Evolutionary conservation across 139 green algal genomes (phyloP).

Genomic region (Chlorella vulgaris): DNA sequence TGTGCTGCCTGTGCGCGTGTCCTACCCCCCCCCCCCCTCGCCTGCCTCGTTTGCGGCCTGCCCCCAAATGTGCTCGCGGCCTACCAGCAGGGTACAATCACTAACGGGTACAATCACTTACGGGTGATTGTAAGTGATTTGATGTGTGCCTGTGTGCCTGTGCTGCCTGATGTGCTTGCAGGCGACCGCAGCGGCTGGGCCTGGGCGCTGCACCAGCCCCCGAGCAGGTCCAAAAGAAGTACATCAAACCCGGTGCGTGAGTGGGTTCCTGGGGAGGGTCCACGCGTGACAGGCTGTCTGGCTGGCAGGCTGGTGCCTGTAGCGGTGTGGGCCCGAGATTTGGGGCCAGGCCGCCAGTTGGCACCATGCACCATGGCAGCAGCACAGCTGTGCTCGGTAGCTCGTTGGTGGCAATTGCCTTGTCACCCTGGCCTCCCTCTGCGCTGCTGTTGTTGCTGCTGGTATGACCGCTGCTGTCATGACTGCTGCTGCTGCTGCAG

Average conservation of each 20-base stretch:
- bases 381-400: too few species aligned
- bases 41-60: too few species aligned
- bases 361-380: too few species aligned
- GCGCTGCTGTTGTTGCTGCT: not conserved
- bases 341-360: too few species aligned
- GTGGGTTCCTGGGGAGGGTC: not conserved
- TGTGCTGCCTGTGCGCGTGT: too few species aligned
- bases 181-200: slow-evolving; percentile 72
- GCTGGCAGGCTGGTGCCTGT: too few species aligned
- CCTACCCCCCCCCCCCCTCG: too few species aligned
- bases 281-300: not conserved
- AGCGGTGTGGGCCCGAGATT: too few species aligned
- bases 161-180: not conserved
- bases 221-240: slow-evolving; percentile 35
- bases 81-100: too few species aligned
- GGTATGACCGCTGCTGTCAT: not conserved
- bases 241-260: slow-evolving; percentile 49
- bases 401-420: too few species aligned
- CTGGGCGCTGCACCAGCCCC: slow-evolving; percentile 69
- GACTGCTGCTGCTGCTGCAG: not conserved
- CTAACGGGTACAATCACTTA: not conserved
- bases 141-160: not conserved
- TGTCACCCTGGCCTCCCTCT: not conserved
- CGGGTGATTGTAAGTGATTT: too few species aligned
- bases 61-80: too few species aligned